Base-by-base conservation (phyloP, 1,139 yeast species). In the Magnusiomyces sp. region DNA sequence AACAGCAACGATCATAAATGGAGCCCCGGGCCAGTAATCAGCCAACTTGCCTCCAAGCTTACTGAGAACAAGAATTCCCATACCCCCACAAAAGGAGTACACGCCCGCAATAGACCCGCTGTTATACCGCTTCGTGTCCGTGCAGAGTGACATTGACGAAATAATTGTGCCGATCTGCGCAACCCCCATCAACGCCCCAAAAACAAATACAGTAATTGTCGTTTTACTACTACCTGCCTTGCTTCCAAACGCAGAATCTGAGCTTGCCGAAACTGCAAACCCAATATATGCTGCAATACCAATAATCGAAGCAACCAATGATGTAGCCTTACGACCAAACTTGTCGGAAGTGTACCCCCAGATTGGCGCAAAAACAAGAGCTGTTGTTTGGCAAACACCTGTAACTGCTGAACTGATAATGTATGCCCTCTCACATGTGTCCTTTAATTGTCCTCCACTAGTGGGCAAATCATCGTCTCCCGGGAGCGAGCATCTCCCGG, bases 51-150 rank as follows among this genome's bases (percentile, higher is more conserved):
- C 89, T 4, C 90, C 90, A 13, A 80, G 46, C 57, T 77, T 76
- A 40, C 81, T 74, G 23, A 82, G 68, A 1, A 80, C 50, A 51
- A 83, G 65, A 27, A 83, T 81, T 1, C 92, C 92, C n/a, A 80
- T 49, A 1, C 87, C 88, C 7, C 89, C 89, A 57, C 75, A 70
- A 50, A 83, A 73, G 16, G 83, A 76, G 61, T 80, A 81, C 6
- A 81, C 76, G 1, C 92, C 92, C 51, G 83, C 76, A 41, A 83
- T 73, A 5, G 86, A 74, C 5, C 92, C 92, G 50, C 79, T 76
- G 50, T 70, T 60, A 59, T 61, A 66, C 29, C 72, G 64, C 19
- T 70, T 67, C 32, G 66, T 63, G 49, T 71, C 74, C 0, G 79
- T 74, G 49, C 72, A 69, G 47, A 72, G 59, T 1, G 75, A 68